Percentiles rank a stretch among this genome's conserved stretches.
Evolutionary conservation across 306 rosid genomes (phyloP).

Genomic region (peach (Prunus persica)): Prunus_persica_NCBIv2 NC_034014.1:14280501-14281000

Average conservation of each 20-base stretch:
- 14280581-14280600: background rate
- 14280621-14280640: background rate
- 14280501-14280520: background rate
- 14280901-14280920: too few species aligned
- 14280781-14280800: too few species aligned
- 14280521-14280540: conserved; percentile 6
- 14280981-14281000: too few species aligned
- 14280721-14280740: background rate
- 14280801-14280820: too few species aligned
- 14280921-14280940: too few species aligned
- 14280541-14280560: conserved; percentile 11
- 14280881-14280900: too few species aligned
- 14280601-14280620: background rate
- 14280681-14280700: background rate
- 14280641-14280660: background rate
- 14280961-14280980: too few species aligned
- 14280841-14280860: too few species aligned
- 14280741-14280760: background rate
- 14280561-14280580: conserved; percentile 2
- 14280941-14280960: too few species aligned
- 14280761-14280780: too few species aligned
- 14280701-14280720: background rate
- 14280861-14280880: too few species aligned
- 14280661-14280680: background rate
- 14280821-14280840: too few species aligned